phyloP scores from a whole-genome alignment of 768 basidiomycete species.

The Chiua virens region DNA sequence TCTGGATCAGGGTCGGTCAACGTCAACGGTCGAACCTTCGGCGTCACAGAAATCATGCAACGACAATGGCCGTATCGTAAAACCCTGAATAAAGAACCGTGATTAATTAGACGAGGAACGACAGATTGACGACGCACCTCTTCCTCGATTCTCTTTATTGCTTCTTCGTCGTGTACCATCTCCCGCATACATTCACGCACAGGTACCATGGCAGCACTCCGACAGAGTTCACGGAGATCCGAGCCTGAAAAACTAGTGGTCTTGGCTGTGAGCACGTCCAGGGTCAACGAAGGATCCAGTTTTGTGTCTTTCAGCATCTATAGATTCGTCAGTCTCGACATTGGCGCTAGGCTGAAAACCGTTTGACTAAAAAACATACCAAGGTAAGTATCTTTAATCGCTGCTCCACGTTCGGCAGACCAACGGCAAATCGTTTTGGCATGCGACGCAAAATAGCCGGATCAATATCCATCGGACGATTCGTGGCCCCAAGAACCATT shows the following conservation, averaged over 20 bases:
- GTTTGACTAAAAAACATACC: slow-evolving; percentile 40
- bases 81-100: slow-evolving; percentile 50
- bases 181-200: slow-evolving; percentile 80
- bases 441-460: slow-evolving; percentile 89
- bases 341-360: background rate
- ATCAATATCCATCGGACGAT: slow-evolving; percentile 91
- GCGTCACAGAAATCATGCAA: slow-evolving; percentile 65
- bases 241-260: slow-evolving; percentile 84
- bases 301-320: slow-evolving; percentile 86
- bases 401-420: slow-evolving; percentile 75
- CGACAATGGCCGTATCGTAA: slow-evolving; percentile 70
- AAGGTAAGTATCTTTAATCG: slow-evolving; percentile 81
- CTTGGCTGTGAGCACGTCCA: slow-evolving; percentile 61
- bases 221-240: slow-evolving; percentile 88
- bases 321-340: background rate
- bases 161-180: slow-evolving; percentile 45
- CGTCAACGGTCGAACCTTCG: slow-evolving; percentile 33
- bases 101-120: background rate
- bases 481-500: slow-evolving; percentile 92
- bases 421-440: slow-evolving; percentile 93
- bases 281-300: slow-evolving; percentile 59
- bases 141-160: slow-evolving; percentile 43
- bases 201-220: slow-evolving; percentile 92
- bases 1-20: slow-evolving; percentile 28
- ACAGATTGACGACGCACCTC: slow-evolving; percentile 36